phyloP scores from a whole-genome alignment of 768 basidiomycete genomes.

The Hygrocybe punicea region DNA sequence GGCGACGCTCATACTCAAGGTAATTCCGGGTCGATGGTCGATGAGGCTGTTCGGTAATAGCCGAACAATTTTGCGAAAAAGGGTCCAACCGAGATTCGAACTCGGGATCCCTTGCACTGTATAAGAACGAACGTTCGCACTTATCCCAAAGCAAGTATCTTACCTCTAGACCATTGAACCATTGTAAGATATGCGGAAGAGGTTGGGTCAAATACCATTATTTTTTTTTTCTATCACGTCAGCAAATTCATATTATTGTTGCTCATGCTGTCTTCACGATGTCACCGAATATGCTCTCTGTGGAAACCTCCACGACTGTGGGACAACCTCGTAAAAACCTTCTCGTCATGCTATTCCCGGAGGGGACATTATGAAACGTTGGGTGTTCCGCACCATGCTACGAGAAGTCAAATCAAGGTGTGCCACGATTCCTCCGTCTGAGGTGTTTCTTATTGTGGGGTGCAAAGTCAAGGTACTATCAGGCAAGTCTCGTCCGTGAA shows the following conservation, averaged over 20 bases:
- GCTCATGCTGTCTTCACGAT: not conserved
- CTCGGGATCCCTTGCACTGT: conserved; percentile 13
- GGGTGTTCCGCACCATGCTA: conserved; percentile 36
- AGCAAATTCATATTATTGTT: no score
- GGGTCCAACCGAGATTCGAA: conserved; percentile 16
- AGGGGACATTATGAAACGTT: conserved; percentile 41
- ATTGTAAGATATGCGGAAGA: not conserved
- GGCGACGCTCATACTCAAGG: no score
- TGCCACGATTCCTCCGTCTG: not conserved
- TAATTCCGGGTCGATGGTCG: not conserved
- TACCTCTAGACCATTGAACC: conserved; percentile 12
- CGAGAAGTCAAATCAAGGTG: conserved; percentile 46
- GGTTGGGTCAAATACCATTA: no score
- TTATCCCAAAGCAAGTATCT: conserved; percentile 17
- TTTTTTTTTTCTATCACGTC: no score
- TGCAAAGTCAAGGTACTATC: conserved; percentile 41
- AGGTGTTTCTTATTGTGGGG: not conserved
- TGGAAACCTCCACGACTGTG: not conserved
- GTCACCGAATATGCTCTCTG: not conserved
- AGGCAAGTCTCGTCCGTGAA: conserved; percentile 23
- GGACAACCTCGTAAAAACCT: conserved; percentile 7
- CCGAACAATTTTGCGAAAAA: conserved; percentile 1
- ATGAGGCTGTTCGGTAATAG: not conserved
- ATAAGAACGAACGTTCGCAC: no score
- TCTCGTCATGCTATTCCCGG: conserved; percentile 23